phyloP scores from a whole-genome alignment of 208 protist species.

The Crithidia expoeki region DNA sequence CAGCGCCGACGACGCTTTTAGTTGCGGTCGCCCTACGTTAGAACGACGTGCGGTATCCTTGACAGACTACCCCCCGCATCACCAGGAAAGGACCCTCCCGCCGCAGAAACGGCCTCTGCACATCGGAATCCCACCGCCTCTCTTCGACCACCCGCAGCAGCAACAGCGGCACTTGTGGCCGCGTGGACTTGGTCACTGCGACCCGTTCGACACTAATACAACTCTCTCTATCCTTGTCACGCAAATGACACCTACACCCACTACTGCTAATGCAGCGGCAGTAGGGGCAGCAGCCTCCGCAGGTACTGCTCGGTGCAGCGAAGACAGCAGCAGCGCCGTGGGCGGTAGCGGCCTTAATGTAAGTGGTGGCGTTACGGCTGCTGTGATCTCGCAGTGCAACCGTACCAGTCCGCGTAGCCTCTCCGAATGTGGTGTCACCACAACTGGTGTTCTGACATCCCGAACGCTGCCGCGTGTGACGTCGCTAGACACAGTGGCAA shows the following conservation, averaged over 20 bases:
- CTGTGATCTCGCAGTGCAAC: not conserved
- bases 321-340: not conserved
- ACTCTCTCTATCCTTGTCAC: constrained; percentile 15
- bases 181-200: not conserved
- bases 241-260: not conserved
- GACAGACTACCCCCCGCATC: not conserved
- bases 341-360: not conserved
- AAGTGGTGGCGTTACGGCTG: not conserved
- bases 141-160: not conserved
- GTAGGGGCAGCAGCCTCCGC: not conserved
- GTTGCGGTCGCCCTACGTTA: not conserved
- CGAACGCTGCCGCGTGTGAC: constrained; percentile 3
- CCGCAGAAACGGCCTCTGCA: constrained; percentile 10
- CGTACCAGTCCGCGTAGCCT: constrained; percentile 10
- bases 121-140: not conserved
- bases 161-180: not conserved
- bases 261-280: not conserved
- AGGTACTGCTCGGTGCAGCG: not conserved
- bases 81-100: not conserved
- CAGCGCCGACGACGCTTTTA: constrained; percentile 11
- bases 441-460: not conserved
- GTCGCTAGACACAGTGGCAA: constrained; percentile 24
- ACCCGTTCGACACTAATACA: not conserved
- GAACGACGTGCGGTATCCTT: not conserved
- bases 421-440: constrained; percentile 3